Evolutionary conservation across 1,284 basidiomycete species (phyloP).

Genomic region (Boletellus deceptivus): DNA sequence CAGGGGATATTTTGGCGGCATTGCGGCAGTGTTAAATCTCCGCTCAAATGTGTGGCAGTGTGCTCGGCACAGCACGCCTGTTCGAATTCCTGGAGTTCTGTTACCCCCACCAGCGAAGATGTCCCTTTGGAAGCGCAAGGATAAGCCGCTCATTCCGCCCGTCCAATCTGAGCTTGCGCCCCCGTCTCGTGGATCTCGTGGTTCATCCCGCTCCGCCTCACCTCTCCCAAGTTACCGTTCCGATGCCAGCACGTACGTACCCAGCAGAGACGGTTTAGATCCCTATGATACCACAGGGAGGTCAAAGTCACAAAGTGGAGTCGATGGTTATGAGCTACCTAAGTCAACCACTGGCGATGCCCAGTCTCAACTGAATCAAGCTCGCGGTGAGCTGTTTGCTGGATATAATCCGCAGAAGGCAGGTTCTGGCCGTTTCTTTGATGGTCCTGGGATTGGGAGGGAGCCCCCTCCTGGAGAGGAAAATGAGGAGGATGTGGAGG

Average conservation of each 20-base stretch:
- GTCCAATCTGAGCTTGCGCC: conserved; percentile 37
- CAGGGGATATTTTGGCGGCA: no score
- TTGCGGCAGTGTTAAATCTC: no score
- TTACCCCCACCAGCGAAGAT: conserved; percentile 37
- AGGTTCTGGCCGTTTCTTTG: conserved; percentile 64
- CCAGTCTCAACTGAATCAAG: conserved; percentile 55
- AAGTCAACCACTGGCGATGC: conserved; percentile 51
- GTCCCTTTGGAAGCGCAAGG: conserved; percentile 77
- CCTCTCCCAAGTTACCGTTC: conserved; percentile 50
- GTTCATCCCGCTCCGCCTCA: conserved; percentile 35
- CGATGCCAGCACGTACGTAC: conserved; percentile 58
- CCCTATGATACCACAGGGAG: conserved; percentile 38
- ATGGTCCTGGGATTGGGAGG: conserved; percentile 48
- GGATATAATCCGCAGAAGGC: conserved; percentile 63
- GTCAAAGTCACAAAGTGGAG: conserved; percentile 24
- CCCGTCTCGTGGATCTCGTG: conserved; percentile 34
- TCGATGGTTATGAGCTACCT: conserved; percentile 22
- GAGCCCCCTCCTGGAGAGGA: conserved; percentile 68
- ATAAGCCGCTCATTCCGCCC: conserved; percentile 70
- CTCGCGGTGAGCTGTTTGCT: conserved; percentile 73
- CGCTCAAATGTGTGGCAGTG: no score
- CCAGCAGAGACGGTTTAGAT: conserved; percentile 62
- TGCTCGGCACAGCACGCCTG: no score
- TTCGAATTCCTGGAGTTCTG: no score
- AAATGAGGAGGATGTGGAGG: conserved; percentile 94